phyloP scores from a whole-genome alignment of 2,329 filamentous ascomycete genomes.

The Calonectria naviculata region DNA sequence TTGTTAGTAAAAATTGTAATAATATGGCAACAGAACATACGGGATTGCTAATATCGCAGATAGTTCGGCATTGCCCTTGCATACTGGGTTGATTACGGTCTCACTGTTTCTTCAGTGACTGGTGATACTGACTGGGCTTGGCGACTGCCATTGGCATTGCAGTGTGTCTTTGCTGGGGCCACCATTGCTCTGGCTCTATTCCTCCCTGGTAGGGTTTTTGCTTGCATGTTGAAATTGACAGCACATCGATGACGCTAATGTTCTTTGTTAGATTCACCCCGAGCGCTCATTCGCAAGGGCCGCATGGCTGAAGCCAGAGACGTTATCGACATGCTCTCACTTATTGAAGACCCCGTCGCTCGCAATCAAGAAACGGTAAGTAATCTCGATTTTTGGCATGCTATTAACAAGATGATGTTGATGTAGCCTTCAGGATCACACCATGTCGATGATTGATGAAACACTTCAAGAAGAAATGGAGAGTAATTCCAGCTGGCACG shows the following conservation, averaged over 20 bases:
- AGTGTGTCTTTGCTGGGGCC: background rate
- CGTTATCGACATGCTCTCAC: background rate
- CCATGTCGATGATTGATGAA: background rate
- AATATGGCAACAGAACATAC: rapidly evolving
- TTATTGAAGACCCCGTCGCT: background rate
- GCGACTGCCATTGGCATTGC: background rate
- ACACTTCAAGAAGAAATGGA: background rate
- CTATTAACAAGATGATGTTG: too few species aligned
- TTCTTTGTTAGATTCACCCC: background rate
- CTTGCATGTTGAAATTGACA: background rate
- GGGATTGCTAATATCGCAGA: background rate
- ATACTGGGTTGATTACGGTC: background rate
- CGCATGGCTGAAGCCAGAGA: background rate
- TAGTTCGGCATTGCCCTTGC: background rate
- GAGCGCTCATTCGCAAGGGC: background rate
- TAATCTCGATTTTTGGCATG: too few species aligned
- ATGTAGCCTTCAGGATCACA: background rate
- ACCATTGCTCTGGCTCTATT: background rate
- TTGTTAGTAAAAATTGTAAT: background rate
- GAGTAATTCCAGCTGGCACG: background rate
- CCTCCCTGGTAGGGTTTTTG: background rate
- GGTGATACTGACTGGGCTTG: background rate
- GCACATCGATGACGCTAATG: background rate
- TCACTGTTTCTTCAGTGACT: background rate
- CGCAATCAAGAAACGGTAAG: background rate